Percentiles rank a stretch among this genome's conserved stretches.
phyloP scores from a whole-genome alignment of 2,329 filamentous ascomycete genomes.

The Diatrype stigma region DNA sequence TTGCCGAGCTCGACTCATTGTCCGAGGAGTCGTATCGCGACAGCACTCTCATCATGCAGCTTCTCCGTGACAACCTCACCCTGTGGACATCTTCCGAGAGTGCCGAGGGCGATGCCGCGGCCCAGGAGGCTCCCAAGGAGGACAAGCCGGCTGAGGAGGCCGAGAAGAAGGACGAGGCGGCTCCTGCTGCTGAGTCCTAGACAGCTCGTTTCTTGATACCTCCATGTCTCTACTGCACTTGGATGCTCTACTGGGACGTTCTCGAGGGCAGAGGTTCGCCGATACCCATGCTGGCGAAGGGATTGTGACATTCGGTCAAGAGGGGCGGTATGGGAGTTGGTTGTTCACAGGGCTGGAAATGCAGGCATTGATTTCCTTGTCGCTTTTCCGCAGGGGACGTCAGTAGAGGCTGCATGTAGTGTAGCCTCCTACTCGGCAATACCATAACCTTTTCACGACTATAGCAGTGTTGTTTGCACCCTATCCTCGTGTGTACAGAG shows the following conservation, averaged over 20 bases:
- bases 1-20: conserved; percentile 95
- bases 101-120: conserved; percentile 67
- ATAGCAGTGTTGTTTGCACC: conserved; percentile 19
- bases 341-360: conserved; percentile 28
- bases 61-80: conserved; percentile 95
- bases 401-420: conserved; percentile 23
- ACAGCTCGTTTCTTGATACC: conserved; percentile 29
- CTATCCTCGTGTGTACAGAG: conserved; percentile 21
- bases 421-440: conserved; percentile 24
- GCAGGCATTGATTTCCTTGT: conserved; percentile 24
- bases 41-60: conserved; percentile 99
- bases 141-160: conserved; percentile 47
- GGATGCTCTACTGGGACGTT: conserved; percentile 19
- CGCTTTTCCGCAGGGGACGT: conserved; percentile 20
- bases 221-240: conserved; percentile 34
- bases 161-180: conserved; percentile 55
- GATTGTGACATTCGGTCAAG: conserved; percentile 26
- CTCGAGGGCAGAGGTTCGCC: conserved; percentile 21
- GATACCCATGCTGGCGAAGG: conserved; percentile 27
- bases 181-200: conserved; percentile 51
- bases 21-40: conserved; percentile 98
- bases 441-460: conserved; percentile 20
- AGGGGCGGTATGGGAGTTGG: conserved; percentile 27
- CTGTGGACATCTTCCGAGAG: conserved; percentile 96
- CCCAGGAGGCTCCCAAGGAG: conserved; percentile 54